Percentiles rank a stretch among this genome's conserved stretches.
phyloP scores from a whole-genome alignment of 2,329 filamentous ascomycete genomes.

The Trichoderma aggressivum region DNA sequence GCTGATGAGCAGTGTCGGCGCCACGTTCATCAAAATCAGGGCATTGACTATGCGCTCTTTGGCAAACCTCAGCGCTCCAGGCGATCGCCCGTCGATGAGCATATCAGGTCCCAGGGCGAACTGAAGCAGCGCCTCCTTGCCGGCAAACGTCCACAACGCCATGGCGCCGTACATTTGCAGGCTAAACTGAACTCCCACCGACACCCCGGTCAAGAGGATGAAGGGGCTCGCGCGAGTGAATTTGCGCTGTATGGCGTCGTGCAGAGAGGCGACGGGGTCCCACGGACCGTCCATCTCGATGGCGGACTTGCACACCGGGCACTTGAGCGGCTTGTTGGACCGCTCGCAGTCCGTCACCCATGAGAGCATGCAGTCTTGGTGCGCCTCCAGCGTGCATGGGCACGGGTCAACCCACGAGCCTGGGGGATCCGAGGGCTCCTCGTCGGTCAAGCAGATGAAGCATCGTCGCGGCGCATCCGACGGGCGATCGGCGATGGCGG shows the following conservation, averaged over 20 bases:
- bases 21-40: conserved; percentile 43
- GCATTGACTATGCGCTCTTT: conserved; percentile 33
- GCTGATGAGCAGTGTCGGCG: conserved; percentile 43
- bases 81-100: conserved; percentile 27
- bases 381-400: conserved; percentile 83
- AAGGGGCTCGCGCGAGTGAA: conserved; percentile 57
- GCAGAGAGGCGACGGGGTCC: conserved; percentile 67
- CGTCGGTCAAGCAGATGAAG: conserved; percentile 62
- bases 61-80: conserved; percentile 26
- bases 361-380: conserved; percentile 83
- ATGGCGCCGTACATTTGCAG: conserved; percentile 52
- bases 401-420: conserved; percentile 80
- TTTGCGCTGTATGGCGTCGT: conserved; percentile 55
- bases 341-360: conserved; percentile 90
- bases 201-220: conserved; percentile 60
- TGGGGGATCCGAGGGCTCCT: conserved; percentile 47
- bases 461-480: conserved; percentile 44
- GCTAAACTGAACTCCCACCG: conserved; percentile 48
- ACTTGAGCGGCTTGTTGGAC: conserved; percentile 64
- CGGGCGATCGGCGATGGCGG: conserved; percentile 20
- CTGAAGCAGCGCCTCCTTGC: conserved; percentile 41
- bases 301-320: conserved; percentile 83
- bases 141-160: conserved; percentile 51
- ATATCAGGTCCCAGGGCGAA: conserved; percentile 41
- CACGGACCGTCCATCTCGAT: conserved; percentile 74